Evolutionary conservation across 2,329 filamentous ascomycete species (phyloP).

Genomic region (Fonsecaea pedrosoi): DNA sequence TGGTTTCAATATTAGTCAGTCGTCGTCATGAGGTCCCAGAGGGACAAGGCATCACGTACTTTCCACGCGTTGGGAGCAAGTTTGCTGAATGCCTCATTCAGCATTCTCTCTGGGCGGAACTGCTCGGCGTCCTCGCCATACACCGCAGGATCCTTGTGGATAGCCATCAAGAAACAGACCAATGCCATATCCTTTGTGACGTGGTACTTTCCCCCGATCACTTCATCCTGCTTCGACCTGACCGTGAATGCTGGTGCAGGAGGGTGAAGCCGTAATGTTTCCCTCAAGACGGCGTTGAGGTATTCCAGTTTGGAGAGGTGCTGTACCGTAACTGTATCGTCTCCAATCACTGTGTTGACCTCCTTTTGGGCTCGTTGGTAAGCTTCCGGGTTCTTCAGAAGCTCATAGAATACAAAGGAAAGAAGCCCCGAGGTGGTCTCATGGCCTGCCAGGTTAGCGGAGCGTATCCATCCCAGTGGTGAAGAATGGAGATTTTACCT

Average conservation of each 20-base stretch:
- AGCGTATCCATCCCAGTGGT: too few relatives aligned
- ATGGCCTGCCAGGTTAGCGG: conserved; percentile 53
- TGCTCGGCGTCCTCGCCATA: conserved; percentile 69
- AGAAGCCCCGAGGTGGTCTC: conserved; percentile 74
- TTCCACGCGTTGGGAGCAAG: conserved; percentile 47
- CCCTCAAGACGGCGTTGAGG: conserved; percentile 68
- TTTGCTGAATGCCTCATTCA: conserved; percentile 67
- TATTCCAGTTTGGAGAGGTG: conserved; percentile 71
- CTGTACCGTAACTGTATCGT: conserved; percentile 62
- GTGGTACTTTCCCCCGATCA: too few relatives aligned
- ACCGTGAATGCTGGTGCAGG: too few relatives aligned
- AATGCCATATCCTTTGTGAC: too few relatives aligned
- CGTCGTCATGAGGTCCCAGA: too few relatives aligned
- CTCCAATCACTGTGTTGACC: conserved; percentile 69
- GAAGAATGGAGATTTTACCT: conserved; percentile 44
- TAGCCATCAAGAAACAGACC: too few relatives aligned
- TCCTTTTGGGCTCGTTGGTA: conserved; percentile 69
- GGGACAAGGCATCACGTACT: conserved; percentile 3
- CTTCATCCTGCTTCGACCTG: too few relatives aligned
- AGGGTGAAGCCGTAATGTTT: conserved; percentile 63
- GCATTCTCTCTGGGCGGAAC: conserved; percentile 74
- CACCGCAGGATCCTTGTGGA: conserved; percentile 67
- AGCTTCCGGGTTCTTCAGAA: conserved; percentile 66
- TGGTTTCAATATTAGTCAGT: conserved; percentile 48
- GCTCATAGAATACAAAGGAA: conserved; percentile 68